Percentiles rank a stretch among this genome's conserved stretches.
phyloP scores from a whole-genome alignment of 352 stramenopile species.

The Globisporangium nagaii region DNA sequence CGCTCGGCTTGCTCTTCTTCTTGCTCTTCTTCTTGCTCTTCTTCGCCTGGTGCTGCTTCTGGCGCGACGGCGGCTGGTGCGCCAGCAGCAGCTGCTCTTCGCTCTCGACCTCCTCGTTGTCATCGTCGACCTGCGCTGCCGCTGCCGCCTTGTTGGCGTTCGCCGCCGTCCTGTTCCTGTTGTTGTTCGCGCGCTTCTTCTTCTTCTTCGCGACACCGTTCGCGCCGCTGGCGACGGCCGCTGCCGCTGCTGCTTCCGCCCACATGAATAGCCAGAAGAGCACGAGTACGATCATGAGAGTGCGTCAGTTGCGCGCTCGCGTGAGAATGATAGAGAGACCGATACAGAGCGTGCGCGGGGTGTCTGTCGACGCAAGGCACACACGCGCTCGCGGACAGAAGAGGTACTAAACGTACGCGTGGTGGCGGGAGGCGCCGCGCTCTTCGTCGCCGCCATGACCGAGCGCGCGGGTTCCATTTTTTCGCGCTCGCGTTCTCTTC shows the following conservation, averaged over 20 bases:
- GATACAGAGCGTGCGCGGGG: too few relatives aligned
- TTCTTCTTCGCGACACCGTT: slow-evolving; percentile 3
- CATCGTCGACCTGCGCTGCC: neutral
- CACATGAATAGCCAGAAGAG: slow-evolving; percentile 4
- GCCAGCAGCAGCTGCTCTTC: slow-evolving; percentile 4
- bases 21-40: slow-evolving; percentile 6
- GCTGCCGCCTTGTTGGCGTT: neutral
- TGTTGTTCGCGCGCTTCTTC: slow-evolving; percentile 7
- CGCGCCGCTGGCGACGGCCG: neutral
- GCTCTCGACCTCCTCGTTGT: slow-evolving; percentile 7
- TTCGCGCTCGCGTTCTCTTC: too few relatives aligned
- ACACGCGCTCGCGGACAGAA: too few relatives aligned
- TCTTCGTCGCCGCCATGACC: neutral
- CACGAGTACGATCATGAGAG: slow-evolving; percentile 9
- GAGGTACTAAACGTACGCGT: neutral
- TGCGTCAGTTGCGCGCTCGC: neutral
- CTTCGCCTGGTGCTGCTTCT: neutral
- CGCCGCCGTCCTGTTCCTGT: slow-evolving; percentile 3
- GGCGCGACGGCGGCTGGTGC: slow-evolving; percentile 1
- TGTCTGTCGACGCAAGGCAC: too few relatives aligned
- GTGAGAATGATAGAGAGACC: neutral
- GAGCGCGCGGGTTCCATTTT: too few relatives aligned
- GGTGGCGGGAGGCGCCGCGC: neutral
- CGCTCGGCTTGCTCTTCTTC: neutral
- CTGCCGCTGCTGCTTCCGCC: neutral